phyloP scores from a whole-genome alignment of 305 asterid genomes.

The Salvia sclarea region DNA sequence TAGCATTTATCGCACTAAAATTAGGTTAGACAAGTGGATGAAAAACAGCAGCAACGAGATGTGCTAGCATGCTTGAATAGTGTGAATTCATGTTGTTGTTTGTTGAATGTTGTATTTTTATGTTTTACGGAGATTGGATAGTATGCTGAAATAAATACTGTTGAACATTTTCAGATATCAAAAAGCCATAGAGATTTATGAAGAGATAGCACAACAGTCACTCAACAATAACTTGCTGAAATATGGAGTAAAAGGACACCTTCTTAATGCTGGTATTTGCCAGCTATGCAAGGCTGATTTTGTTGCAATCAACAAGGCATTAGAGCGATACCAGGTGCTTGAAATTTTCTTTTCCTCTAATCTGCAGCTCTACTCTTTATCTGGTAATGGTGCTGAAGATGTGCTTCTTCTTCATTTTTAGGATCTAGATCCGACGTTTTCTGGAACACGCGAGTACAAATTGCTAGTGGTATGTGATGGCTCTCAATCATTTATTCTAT shows the following conservation, averaged over 20 bases:
- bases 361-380: conserved; percentile 28
- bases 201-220: conserved; percentile 76
- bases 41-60: conserved; percentile 5
- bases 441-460: conserved; percentile 61
- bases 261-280: conserved; percentile 85
- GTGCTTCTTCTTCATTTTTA: conserved; percentile 29
- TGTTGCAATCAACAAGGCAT: conserved; percentile 72
- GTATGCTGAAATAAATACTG: conserved; percentile 27
- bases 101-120: neutral
- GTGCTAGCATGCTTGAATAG: conserved; percentile 5
- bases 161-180: conserved; percentile 51
- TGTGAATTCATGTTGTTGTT: conserved; percentile 5
- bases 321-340: conserved; percentile 72
- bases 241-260: conserved; percentile 89
- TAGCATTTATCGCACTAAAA: neutral
- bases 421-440: conserved; percentile 71
- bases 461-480: conserved; percentile 52
- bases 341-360: neutral
- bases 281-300: conserved; percentile 77
- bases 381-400: conserved; percentile 11
- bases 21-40: conserved; percentile 8
- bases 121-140: conserved; percentile 17
- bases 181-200: conserved; percentile 68
- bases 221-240: conserved; percentile 70
- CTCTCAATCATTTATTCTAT: conserved; percentile 14